A percentile compares a stretch with the other conserved stretches of the same genome.
Conservation (phyloP, 257 asterid genomes). For the Dorcoceras hygrometricum region DNA sequence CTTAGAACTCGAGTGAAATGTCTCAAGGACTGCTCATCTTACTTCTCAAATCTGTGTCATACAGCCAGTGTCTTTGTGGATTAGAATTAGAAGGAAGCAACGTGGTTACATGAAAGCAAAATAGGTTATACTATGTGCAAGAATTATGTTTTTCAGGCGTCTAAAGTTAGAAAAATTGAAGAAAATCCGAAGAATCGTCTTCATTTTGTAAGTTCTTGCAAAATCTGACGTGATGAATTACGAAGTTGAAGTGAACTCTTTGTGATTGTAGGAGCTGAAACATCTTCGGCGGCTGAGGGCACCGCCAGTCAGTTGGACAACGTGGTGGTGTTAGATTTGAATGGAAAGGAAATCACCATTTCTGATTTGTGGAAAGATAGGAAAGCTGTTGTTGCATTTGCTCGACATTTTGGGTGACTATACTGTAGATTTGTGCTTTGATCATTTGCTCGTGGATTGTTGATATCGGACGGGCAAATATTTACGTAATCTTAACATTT, state of each 20-base stretch:
- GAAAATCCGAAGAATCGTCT: background rate
- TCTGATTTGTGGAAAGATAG: slow-evolving; percentile 93
- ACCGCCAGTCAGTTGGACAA: slow-evolving; percentile 47
- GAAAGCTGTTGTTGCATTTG: slow-evolving; percentile 93
- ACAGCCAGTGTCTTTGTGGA: background rate
- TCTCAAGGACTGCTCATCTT: background rate
- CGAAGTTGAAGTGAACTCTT: slow-evolving; percentile 4
- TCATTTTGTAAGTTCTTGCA: background rate
- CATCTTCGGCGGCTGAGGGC: slow-evolving; percentile 39
- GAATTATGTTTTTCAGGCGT: slow-evolving; percentile 10
- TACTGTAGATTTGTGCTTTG: slow-evolving; percentile 11
- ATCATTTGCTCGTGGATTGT: slow-evolving; percentile 7
- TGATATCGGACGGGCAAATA: background rate
- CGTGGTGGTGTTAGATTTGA: slow-evolving; percentile 59
- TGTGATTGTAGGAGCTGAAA: slow-evolving; percentile 42
- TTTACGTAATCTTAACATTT: slow-evolving; percentile 7
- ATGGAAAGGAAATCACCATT: slow-evolving; percentile 59
- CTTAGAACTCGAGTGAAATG: background rate
- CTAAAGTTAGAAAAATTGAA: background rate
- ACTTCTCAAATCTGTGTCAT: background rate
- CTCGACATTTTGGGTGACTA: slow-evolving; percentile 92
- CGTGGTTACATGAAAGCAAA: background rate
- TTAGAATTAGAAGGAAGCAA: background rate
- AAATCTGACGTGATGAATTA: background rate
- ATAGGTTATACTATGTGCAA: background rate